Evolutionary conservation across 768 basidiomycete species (phyloP).

Genomic region (Leucocoprinus birnbaumii): DNA sequence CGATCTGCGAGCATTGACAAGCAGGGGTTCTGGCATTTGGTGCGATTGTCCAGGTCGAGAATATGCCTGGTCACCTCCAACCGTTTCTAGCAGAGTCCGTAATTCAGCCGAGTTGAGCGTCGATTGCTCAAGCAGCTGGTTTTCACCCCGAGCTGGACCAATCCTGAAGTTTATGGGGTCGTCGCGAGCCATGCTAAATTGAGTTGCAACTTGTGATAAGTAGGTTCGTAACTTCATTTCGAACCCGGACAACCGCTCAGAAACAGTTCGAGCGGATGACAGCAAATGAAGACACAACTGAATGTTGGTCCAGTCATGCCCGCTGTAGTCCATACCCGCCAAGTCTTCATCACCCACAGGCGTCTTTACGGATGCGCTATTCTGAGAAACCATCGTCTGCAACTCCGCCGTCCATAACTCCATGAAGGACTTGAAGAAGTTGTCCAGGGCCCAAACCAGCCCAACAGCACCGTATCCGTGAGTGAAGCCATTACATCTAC

Average conservation of each 20-base stretch:
- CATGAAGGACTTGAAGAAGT: constrained; percentile 68
- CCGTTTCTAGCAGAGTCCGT: constrained; percentile 51
- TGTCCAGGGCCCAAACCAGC: constrained; percentile 72
- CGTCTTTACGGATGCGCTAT: constrained; percentile 23
- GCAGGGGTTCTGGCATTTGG: constrained; percentile 36
- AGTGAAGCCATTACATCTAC: constrained; percentile 76
- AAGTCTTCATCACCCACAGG: constrained; percentile 56
- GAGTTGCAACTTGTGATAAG: constrained; percentile 56
- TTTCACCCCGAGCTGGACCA: constrained; percentile 63
- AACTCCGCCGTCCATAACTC: constrained; percentile 57
- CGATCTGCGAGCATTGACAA: constrained; percentile 51
- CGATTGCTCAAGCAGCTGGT: constrained; percentile 79
- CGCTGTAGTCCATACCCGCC: constrained; percentile 80
- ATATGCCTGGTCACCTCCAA: constrained; percentile 39
- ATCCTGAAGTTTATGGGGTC: constrained; percentile 55
- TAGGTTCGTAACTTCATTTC: constrained; percentile 65
- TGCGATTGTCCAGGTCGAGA: constrained; percentile 20
- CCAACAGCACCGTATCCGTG: constrained; percentile 84
- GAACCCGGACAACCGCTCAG: constrained; percentile 64
- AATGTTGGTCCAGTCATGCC: constrained; percentile 87
- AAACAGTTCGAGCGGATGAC: constrained; percentile 72
- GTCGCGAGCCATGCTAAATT: constrained; percentile 53
- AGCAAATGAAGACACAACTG: constrained; percentile 82
- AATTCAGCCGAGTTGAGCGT: constrained; percentile 80
- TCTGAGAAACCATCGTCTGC: constrained; percentile 30